Evolutionary conservation across 2,329 filamentous ascomycete genomes (phyloP).

Genomic region (Apiospora aurea): DNA sequence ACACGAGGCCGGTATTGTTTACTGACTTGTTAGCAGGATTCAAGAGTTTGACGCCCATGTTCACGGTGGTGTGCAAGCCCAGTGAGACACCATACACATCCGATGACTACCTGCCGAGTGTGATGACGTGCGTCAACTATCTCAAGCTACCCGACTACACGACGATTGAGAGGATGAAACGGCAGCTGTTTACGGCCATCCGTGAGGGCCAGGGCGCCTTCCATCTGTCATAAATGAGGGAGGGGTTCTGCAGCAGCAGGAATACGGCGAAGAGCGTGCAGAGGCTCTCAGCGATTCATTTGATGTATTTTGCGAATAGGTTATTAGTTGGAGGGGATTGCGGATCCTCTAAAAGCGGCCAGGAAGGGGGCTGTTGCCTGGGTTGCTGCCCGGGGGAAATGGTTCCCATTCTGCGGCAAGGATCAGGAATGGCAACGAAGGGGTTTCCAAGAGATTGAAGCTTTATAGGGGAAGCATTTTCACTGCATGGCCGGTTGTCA

Average conservation of each 20-base stretch:
- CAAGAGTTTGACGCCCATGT: constrained; percentile 96
- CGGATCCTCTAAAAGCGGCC: not conserved
- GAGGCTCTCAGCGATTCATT: constrained; percentile 16
- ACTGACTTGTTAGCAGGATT: constrained; percentile 71
- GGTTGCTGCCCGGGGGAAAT: not conserved
- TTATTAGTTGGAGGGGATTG: not conserved
- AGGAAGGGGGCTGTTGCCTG: not conserved
- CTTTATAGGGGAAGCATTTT: constrained; percentile 25
- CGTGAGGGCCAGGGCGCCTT: constrained; percentile 97
- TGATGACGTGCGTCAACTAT: constrained; percentile 99
- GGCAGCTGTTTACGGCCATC: constrained; percentile 84
- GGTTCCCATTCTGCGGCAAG: not conserved
- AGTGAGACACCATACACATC: constrained; percentile 92
- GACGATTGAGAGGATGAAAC: constrained; percentile 75
- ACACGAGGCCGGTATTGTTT: not conserved
- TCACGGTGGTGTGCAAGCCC: constrained; percentile 99
- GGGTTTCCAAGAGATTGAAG: constrained; percentile 14
- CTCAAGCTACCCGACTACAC: constrained; percentile 97
- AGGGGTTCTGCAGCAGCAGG: not conserved
- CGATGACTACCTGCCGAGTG: constrained; percentile 97
- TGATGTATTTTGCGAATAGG: not conserved
- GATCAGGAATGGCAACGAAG: constrained; percentile 5
- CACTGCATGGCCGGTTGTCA: constrained; percentile 28
- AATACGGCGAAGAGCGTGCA: not conserved
- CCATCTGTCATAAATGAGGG: constrained; percentile 77